Base-by-base conservation (phyloP, 192 early-diverging fungal species). In the Geosiphon pyriformis region DNA sequence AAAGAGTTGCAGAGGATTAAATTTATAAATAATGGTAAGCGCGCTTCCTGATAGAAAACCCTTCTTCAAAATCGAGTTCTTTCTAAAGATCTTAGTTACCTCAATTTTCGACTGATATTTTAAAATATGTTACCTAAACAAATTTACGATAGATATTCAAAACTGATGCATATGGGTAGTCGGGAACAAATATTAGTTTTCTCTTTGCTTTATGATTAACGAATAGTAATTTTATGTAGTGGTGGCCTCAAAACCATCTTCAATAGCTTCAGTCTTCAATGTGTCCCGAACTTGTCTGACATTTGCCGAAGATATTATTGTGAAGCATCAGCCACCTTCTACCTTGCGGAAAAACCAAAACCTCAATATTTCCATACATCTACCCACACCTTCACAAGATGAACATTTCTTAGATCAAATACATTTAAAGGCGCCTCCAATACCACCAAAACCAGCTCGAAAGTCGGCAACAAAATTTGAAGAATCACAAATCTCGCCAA, bases 11-110 rank as follows among this genome's bases (percentile, higher is more conserved):
- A 76, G 32, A 78, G 75, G 55, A 76, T 81, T 57, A 82, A 81
- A 67, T 85, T 85, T 61, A 73, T 85, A 59, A 78, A 78, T 75
- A 75, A 82, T 65, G 74, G 83, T 85, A 72, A 72, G 76, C 74
- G 34, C 22, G 57, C 49, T 2, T 17, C 60, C 46, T 56, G 8
- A 58, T 62, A 20, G 4, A 31, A 18, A 59, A 22, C 51, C 56
- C n/a, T n/a, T n/a, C n/a, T n/a, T n/a, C n/a, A n/a, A n/a, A n/a
- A n/a, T n/a, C n/a, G n/a, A n/a, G n/a, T n/a, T n/a, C n/a, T n/a
- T n/a, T n/a, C n/a, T n/a, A n/a, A n/a, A n/a, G n/a, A n/a, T n/a
- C n/a, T n/a, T n/a, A n/a, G n/a, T n/a, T n/a, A n/a, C n/a, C n/a
- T n/a, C n/a, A n/a, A n/a, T n/a, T n/a, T n/a, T n/a, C n/a, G n/a